A percentile compares a stretch with the other conserved stretches of the same genome.
Conservation (phyloP, 257 asterid species). For the Fraxinus pennsylvanica region DNA sequence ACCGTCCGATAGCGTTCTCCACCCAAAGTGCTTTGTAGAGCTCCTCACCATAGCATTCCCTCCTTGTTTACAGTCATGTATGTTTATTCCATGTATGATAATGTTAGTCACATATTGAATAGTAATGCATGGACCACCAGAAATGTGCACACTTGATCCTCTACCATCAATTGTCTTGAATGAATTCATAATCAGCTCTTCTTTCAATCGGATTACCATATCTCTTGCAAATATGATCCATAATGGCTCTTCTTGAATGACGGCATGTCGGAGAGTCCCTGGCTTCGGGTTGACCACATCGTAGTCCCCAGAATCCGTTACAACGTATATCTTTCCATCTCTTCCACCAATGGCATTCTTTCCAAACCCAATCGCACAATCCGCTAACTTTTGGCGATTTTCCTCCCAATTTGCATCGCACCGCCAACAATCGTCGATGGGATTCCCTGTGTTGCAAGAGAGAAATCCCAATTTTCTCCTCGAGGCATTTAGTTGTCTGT, state of each 20-base stretch:
- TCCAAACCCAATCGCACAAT: slow-evolving; percentile 67
- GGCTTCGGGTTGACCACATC: slow-evolving; percentile 55
- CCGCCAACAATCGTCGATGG: slow-evolving; percentile 65
- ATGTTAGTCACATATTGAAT: slow-evolving; percentile 60
- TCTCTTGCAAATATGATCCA: slow-evolving; percentile 66
- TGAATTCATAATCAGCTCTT: slow-evolving; percentile 64
- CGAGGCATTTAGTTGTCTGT: slow-evolving; percentile 44
- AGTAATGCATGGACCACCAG: slow-evolving; percentile 68
- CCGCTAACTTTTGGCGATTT: slow-evolving; percentile 54
- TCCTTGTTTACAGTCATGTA: slow-evolving; percentile 68
- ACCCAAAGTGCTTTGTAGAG: slow-evolving; percentile 58
- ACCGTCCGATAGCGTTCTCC: slow-evolving; percentile 61
- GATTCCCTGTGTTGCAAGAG: slow-evolving; percentile 61
- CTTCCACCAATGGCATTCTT: slow-evolving; percentile 61
- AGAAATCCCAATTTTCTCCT: slow-evolving; percentile 55
- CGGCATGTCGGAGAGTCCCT: slow-evolving; percentile 62
- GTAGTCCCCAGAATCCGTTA: slow-evolving; percentile 44
- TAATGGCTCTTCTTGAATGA: slow-evolving; percentile 50
- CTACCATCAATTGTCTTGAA: slow-evolving; percentile 71
- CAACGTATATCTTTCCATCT: slow-evolving; percentile 59
- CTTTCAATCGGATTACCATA: slow-evolving; percentile 60
- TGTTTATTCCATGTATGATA: slow-evolving; percentile 56
- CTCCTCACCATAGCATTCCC: slow-evolving; percentile 65
- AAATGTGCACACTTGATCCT: slow-evolving; percentile 65
- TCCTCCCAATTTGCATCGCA: slow-evolving; percentile 57